Conservation (phyloP, 1,284 basidiomycete genomes). For the Cryptococcus wingfieldii region DNA sequence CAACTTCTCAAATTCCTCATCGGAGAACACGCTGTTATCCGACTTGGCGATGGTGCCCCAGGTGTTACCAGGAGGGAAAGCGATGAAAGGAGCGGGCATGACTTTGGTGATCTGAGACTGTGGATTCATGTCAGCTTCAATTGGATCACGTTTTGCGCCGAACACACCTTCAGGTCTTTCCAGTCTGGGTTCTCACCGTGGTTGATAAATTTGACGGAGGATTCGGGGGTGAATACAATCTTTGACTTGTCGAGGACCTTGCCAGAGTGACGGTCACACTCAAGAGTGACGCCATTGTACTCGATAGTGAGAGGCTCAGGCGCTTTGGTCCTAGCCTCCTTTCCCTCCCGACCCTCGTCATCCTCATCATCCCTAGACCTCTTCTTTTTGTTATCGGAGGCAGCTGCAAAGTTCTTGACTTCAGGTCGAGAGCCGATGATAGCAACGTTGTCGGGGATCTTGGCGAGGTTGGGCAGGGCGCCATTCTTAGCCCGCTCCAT, state of each 20-base stretch:
- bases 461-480: conserved; percentile 31
- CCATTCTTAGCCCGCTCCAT: conserved; percentile 56
- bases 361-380: conserved; percentile 45
- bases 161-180: conserved; percentile 53
- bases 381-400: conserved; percentile 29
- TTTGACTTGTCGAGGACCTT: conserved; percentile 34
- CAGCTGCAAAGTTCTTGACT: conserved; percentile 1
- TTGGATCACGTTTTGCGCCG: background rate
- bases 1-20: conserved; percentile 51
- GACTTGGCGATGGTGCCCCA: conserved; percentile 50
- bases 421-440: conserved; percentile 30
- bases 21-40: conserved; percentile 46
- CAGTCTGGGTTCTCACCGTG: conserved; percentile 49
- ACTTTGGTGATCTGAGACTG: conserved; percentile 29
- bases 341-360: conserved; percentile 41
- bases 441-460: conserved; percentile 39
- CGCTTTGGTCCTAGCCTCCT: conserved; percentile 54
- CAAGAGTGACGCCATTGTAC: conserved; percentile 63
- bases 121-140: background rate
- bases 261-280: conserved; percentile 61
- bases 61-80: conserved; percentile 45
- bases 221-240: conserved; percentile 50
- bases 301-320: conserved; percentile 47
- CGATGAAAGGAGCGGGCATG: conserved; percentile 35
- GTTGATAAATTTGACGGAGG: conserved; percentile 42